Evolutionary conservation across 495 filamentous ascomycete species (phyloP), one percentile per base, ranked within the genome.

Genomic region (Hypoxylon intermedium): DNA sequence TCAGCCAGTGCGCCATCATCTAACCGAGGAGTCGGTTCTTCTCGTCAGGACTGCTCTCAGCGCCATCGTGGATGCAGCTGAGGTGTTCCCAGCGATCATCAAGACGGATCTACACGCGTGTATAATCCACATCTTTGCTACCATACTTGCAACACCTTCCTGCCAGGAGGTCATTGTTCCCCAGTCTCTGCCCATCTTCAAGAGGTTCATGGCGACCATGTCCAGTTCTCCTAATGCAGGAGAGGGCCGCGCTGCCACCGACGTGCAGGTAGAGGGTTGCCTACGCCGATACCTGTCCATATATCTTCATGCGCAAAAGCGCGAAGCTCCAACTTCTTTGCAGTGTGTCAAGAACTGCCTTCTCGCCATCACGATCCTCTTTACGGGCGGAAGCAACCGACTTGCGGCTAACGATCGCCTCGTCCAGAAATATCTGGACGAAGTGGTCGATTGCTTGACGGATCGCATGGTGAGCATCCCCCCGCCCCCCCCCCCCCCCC

Each of bases 51-150:
- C 88, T 0, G 84, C 92, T 2, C 81, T 99, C 13, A 86, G 91
- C 60, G 89, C 95, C 7, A 83, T 99, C 1, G 94, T 97, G 0
- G 91, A 97, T 63, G 91, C 93, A 1, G 91, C 95, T 6, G 89
- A 93, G 42, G 91, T 97, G 12, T 99, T 99, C 75, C 94, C 94
- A 0, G 86, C 89, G 0, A 90, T 99, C 61, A 99, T 99, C 75
- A 92, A 92, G 72, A 92, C 92, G 43, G 94, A 99, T 71, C 83
- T 99, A 7, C 91, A 99, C 71, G 93, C 94, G 38, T 97, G 93
- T 69, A 96, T 98, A 63, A 80, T 98, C 28, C 93, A 99, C 74
- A 96, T 98, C 19, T 98, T 98, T 70, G 88, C 88, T 36, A 96
- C 90, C 3, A 95, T 97, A 43, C 87, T 99, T 4, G 88, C 89